These are phyloP conservation scores for Grosmannia serpens DNA, from an alignment of 2,329 filamentous ascomycete genomes.

Conservation along the genomic window DNA sequence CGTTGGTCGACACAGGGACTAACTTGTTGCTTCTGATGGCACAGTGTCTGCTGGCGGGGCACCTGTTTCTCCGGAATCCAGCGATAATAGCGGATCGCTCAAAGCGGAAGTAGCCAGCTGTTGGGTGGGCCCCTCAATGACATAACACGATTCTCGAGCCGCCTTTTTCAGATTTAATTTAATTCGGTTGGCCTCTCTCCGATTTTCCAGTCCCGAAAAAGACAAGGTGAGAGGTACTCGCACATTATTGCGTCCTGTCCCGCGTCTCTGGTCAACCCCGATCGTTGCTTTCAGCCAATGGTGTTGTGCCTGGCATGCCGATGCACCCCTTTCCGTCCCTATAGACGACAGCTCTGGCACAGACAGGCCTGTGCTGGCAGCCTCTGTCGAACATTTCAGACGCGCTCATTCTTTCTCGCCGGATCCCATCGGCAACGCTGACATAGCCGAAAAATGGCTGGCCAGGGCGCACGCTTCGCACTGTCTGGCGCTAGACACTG, in stretches of 20 bases:
- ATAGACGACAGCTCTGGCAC: background rate
- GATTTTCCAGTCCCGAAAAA: background rate
- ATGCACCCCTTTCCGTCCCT: background rate
- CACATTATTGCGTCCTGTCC: background rate
- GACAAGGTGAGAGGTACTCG: background rate
- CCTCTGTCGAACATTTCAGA: background rate
- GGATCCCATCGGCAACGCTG: background rate
- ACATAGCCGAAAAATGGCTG: conserved; percentile 7
- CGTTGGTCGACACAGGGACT: background rate
- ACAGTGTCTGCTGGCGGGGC: background rate
- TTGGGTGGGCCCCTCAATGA: background rate
- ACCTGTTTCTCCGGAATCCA: background rate
- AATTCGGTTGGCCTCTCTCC: background rate
- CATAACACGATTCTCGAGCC: background rate
- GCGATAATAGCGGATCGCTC: background rate
- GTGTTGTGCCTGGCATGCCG: background rate
- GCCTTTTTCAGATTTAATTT: background rate
- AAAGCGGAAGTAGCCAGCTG: background rate
- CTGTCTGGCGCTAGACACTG: conserved; percentile 5
- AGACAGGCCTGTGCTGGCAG: background rate
- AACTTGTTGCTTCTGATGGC: background rate
- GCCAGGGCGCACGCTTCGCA: conserved; percentile 1
- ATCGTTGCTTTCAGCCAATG: background rate
- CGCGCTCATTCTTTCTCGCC: background rate
- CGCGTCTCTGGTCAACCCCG: background rate